These are phyloP conservation scores for Aspergillus cavernicola DNA, from an alignment of 495 filamentous ascomycete species.

Conservation along the genomic window DNA sequence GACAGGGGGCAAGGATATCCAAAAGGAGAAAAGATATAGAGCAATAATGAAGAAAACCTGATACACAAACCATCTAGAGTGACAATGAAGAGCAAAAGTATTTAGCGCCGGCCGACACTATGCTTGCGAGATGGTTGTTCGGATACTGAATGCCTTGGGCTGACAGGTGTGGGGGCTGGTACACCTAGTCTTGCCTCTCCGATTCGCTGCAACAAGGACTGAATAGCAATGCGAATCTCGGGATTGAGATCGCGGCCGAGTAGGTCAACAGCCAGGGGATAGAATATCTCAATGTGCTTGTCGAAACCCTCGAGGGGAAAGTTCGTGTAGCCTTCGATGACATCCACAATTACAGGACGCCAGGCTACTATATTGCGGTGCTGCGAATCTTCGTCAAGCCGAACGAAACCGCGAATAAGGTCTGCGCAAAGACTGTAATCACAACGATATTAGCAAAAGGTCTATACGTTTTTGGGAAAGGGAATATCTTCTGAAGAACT, in stretches of 20 bases:
- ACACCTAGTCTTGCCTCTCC: slow-evolving; percentile 80
- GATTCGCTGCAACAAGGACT: slow-evolving; percentile 70
- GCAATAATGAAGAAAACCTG: slow-evolving; percentile 7
- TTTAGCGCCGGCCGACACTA: slow-evolving; percentile 25
- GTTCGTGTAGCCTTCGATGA: slow-evolving; percentile 89
- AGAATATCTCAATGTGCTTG: slow-evolving; percentile 75
- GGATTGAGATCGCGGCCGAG: slow-evolving; percentile 72
- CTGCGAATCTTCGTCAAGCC: slow-evolving; percentile 88
- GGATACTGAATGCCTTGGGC: slow-evolving; percentile 43
- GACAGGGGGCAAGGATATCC: slow-evolving; percentile 30
- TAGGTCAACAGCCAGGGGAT: slow-evolving; percentile 80
- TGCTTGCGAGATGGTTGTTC: slow-evolving; percentile 29
- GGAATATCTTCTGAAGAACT: slow-evolving; percentile 23
- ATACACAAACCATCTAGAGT: slow-evolving; percentile 2
- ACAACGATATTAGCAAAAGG: slow-evolving; percentile 12
- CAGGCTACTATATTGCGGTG: slow-evolving; percentile 94
- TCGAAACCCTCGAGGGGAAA: slow-evolving; percentile 83
- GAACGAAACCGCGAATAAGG: slow-evolving; percentile 77
- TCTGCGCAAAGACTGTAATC: slow-evolving; percentile 76
- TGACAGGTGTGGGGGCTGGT: slow-evolving; percentile 31
- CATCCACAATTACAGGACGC: slow-evolving; percentile 95
- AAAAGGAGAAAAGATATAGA: slow-evolving; percentile 23
- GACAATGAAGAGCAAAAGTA: neutral
- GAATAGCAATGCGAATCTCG: slow-evolving; percentile 73
- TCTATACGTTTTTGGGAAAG: neutral